Base-by-base conservation (phyloP, 2,329 filamentous ascomycete genomes). In the Claviceps spartinae region DNA sequence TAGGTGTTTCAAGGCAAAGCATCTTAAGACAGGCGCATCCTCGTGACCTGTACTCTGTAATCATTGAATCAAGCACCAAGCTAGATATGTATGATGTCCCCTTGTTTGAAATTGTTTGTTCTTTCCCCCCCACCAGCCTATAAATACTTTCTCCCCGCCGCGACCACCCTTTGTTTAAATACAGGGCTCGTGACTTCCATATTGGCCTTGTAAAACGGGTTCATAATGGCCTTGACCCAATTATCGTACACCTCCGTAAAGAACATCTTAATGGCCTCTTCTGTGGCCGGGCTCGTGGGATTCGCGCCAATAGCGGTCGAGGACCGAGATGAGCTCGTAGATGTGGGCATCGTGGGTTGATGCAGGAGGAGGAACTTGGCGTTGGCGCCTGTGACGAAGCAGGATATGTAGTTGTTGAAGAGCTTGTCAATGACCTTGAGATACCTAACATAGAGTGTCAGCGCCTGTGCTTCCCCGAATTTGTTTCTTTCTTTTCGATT, bases 181-280 rank as follows among this genome's bases (percentile, higher is more conserved):
- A 96, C 79, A 0, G 88, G 86, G 68, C 90, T 97, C 63, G 77
- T 82, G 50, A 98, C 83, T 60, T 87, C 83, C 76, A 86, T 86
- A 58, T 95, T 91, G 52, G 85, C 81, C 51, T 78, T 77, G 72
- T 96, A 97, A 67, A 98, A 98, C 0, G 93, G 93, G 64, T 82
- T 97, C 93, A 98, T 97, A 53, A 90, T 82, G 13, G 90, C 87
- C 76, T 98, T 98, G 58, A 95, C 81, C 84, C 91, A 98, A 59
- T 83, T 88, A 70, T 98, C 93, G 70, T 96, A 97, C 13, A 96
- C 86, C 65, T 98, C 93, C 16, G 79, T 77, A 72, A 98, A 95
- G 72, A 97, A 98, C 69, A 88, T 88, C 65, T 88, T 83, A 60
- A 97, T 86, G 4, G 93, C 91, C 71, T 98, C 93, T 70, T 98